These are phyloP conservation scores for Triticum urartu DNA, from an alignment of 176 grass and related monocot species.

Conservation along the genomic window DNA sequence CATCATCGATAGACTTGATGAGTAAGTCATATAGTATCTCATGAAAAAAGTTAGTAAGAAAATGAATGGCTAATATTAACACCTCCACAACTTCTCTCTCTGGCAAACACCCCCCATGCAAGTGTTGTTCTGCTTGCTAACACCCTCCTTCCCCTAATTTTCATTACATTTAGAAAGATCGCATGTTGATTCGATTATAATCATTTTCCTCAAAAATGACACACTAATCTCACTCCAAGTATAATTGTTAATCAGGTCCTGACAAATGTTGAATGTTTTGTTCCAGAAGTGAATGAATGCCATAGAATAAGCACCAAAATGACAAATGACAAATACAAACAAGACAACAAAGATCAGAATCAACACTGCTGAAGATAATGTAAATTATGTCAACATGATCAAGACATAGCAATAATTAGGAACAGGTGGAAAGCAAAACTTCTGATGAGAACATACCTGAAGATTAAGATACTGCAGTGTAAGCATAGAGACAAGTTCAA, in stretches of 20 bases:
- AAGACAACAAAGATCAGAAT: background rate
- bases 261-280: background rate
- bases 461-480: constrained; percentile 83
- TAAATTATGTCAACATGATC: background rate
- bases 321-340: background rate
- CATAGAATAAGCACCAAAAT: background rate
- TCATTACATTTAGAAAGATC: background rate
- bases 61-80: background rate
- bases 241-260: background rate
- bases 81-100: background rate
- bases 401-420: constrained; percentile 19
- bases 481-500: constrained; percentile 80
- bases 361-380: background rate
- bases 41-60: background rate
- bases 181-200: background rate
- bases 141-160: background rate
- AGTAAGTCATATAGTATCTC: background rate
- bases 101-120: constrained; percentile 11
- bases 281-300: background rate
- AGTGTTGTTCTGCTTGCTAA: background rate
- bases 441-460: constrained; percentile 63
- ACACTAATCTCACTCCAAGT: background rate
- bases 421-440: background rate
- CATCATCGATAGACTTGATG: background rate
- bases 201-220: background rate